Percentiles rank a stretch among this genome's conserved stretches.
These are phyloP conservation scores for Brassica hybrid DNA, from an alignment of 441 rosid genomes.

Conservation along the genomic window DNA sequence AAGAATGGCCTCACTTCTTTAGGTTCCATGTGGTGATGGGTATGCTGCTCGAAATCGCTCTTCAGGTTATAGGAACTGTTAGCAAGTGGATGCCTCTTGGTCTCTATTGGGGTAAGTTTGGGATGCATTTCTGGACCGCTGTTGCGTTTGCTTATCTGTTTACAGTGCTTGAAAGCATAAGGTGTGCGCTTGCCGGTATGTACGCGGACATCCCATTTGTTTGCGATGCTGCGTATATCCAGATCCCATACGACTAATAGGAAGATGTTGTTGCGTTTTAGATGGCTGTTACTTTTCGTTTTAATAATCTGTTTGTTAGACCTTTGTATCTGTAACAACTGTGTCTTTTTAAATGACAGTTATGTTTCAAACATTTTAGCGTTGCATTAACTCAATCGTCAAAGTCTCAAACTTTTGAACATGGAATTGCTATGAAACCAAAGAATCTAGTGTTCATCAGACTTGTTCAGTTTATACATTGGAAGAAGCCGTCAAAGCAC, in stretches of 20 bases:
- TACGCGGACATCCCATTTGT: slow-evolving; percentile 77
- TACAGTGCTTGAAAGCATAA: slow-evolving; percentile 73
- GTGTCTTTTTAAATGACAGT: slow-evolving; percentile 1
- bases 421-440: not conserved
- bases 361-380: slow-evolving; percentile 10
- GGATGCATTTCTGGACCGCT: slow-evolving; percentile 88
- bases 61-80: slow-evolving; percentile 77
- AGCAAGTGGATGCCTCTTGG: slow-evolving; percentile 80
- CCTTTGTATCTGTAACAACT: slow-evolving; percentile 1
- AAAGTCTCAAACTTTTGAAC: slow-evolving; percentile 17
- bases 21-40: slow-evolving; percentile 84
- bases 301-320: slow-evolving; percentile 10
- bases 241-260: slow-evolving; percentile 77
- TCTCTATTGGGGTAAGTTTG: slow-evolving; percentile 77
- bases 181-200: slow-evolving; percentile 89
- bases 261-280: not conserved
- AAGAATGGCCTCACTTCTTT: slow-evolving; percentile 93
- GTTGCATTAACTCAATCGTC: slow-evolving; percentile 3
- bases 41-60: slow-evolving; percentile 78
- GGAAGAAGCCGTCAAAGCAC: not conserved
- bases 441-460: not conserved
- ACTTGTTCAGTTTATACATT: not conserved
- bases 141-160: slow-evolving; percentile 76
- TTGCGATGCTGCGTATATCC: slow-evolving; percentile 82
- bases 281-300: not conserved